Evolutionary conservation across 2,329 filamentous ascomycete species (phyloP).

Genomic region (Fusarium tricinctum): DNA sequence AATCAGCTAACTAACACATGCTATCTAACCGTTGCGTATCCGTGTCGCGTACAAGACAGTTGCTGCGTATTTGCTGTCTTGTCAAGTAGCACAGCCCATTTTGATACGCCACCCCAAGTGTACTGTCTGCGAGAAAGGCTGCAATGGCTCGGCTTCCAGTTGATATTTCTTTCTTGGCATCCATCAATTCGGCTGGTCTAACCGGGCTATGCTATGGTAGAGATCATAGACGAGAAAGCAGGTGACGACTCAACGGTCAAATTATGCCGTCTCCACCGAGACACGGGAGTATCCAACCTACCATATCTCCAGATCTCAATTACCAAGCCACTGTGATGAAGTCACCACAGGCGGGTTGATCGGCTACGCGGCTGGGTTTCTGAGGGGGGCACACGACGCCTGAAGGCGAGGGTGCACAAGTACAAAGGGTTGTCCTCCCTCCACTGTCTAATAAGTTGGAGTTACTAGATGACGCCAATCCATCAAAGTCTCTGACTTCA

Average conservation of each 20-base stretch:
- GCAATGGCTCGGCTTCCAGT: not conserved
- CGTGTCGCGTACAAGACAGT: constrained; percentile 8
- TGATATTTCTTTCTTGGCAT: no score
- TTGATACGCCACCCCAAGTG: not conserved
- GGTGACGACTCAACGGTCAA: constrained; percentile 8
- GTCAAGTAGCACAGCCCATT: constrained; percentile 7
- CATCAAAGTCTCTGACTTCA: constrained; percentile 35
- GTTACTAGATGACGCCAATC: constrained; percentile 34
- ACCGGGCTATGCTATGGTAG: constrained; percentile 1
- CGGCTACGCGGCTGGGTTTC: constrained; percentile 26
- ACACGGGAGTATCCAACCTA: constrained; percentile 19
- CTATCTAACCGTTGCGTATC: constrained; percentile 3
- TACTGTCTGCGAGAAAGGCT: not conserved
- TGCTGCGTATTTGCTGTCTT: constrained; percentile 4
- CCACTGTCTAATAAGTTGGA: not conserved
- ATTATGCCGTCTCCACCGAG: constrained; percentile 16
- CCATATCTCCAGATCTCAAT: constrained; percentile 18
- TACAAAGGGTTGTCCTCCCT: constrained; percentile 31
- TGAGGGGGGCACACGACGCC: constrained; percentile 24
- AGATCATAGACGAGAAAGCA: constrained; percentile 5
- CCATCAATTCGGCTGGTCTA: not conserved
- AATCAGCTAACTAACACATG: not conserved
- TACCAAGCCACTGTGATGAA: constrained; percentile 44
- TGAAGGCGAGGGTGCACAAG: constrained; percentile 15
- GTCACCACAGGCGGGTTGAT: constrained; percentile 33